Conservation (phyloP, 768 basidiomycete genomes). For the Phaeotremella fagi region DNA sequence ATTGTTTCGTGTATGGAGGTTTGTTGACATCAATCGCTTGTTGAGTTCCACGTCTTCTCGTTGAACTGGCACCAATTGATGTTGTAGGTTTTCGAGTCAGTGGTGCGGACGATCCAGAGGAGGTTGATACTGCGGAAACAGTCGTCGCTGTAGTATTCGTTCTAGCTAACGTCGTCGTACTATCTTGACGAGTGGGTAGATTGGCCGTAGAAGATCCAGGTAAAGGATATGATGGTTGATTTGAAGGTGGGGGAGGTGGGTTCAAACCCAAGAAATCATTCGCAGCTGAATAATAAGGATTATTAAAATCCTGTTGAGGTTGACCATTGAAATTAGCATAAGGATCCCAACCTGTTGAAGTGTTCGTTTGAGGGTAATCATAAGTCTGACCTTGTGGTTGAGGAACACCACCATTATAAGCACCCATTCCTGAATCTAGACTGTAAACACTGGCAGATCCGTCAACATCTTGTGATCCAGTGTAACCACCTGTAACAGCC, state of each 20-base stretch:
- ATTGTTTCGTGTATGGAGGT: constrained; percentile 82
- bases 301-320: constrained; percentile 35
- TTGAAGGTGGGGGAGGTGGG: constrained; percentile 40
- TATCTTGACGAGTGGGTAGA: constrained; percentile 28
- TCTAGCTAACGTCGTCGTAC: constrained; percentile 26
- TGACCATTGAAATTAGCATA: constrained; percentile 13
- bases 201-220: constrained; percentile 18
- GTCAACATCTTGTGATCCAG: constrained; percentile 14
- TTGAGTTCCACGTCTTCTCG: constrained; percentile 38
- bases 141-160: constrained; percentile 38
- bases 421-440: constrained; percentile 45
- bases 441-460: constrained; percentile 41
- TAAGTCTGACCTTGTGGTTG: neutral
- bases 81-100: constrained; percentile 40
- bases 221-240: constrained; percentile 7
- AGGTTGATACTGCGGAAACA: constrained; percentile 14
- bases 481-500: constrained; percentile 20
- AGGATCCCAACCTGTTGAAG: constrained; percentile 15
- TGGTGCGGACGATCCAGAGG: constrained; percentile 38
- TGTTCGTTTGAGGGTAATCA: constrained; percentile 1
- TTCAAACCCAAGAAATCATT: constrained; percentile 46
- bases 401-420: constrained; percentile 34
- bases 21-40: constrained; percentile 48
- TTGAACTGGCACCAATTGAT: constrained; percentile 45
- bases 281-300: constrained; percentile 48